Evolutionary conservation across 345 rosid genomes (phyloP).

Genomic region (Turritis glabra): DNA sequence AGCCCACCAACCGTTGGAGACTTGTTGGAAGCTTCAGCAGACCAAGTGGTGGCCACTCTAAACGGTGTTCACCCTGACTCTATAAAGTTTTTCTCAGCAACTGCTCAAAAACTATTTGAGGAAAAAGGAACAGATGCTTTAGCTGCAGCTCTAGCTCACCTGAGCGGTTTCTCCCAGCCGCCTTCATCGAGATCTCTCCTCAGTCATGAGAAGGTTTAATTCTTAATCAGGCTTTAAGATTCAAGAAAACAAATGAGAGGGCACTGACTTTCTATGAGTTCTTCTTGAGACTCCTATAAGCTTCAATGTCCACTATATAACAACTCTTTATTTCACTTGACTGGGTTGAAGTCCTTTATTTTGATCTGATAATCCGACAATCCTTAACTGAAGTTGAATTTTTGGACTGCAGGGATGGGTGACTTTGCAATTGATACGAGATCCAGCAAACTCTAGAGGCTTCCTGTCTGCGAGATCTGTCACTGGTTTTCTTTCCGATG

Average conservation of each 20-base stretch:
- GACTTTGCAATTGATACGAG: slow-evolving; percentile 82
- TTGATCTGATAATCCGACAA: background rate
- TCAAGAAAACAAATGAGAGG: background rate
- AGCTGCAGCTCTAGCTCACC: slow-evolving; percentile 92
- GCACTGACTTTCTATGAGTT: background rate
- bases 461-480: slow-evolving; percentile 84
- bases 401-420: slow-evolving; percentile 72
- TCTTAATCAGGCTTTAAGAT: slow-evolving; percentile 6
- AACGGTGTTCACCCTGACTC: slow-evolving; percentile 90
- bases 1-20: slow-evolving; percentile 79
- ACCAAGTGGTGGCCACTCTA: slow-evolving; percentile 82
- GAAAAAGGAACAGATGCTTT: slow-evolving; percentile 86
- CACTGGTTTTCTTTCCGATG: slow-evolving; percentile 89
- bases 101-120: slow-evolving; percentile 71
- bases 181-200: slow-evolving; percentile 94
- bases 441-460: slow-evolving; percentile 65
- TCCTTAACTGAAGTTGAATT: slow-evolving; percentile 18
- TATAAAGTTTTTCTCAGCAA: slow-evolving; percentile 68
- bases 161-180: slow-evolving; percentile 90
- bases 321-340: background rate
- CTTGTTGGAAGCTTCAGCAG: slow-evolving; percentile 82
- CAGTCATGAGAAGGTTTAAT: slow-evolving; percentile 79
- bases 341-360: background rate
- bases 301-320: background rate
- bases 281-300: slow-evolving; percentile 3